phyloP scores from a whole-genome alignment of 2,329 filamentous ascomycete species.

The Endothia cerciana region DNA sequence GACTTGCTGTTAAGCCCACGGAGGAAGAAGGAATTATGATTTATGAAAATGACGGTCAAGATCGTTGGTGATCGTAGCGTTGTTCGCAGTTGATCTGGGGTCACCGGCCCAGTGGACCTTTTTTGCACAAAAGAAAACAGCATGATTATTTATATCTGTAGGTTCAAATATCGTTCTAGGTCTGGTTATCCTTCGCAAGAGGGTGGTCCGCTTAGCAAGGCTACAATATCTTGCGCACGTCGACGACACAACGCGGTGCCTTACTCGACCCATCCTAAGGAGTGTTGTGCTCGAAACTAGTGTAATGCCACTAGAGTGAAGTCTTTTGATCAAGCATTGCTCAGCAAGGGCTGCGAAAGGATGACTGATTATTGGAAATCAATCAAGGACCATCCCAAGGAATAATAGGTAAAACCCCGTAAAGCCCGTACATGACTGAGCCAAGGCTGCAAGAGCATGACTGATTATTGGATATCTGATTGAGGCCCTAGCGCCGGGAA shows the following conservation, averaged over 20 bases:
- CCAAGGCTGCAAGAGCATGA: background rate
- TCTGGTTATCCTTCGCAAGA: too few species aligned
- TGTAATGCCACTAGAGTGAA: background rate
- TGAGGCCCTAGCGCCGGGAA: background rate
- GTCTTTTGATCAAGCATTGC: background rate
- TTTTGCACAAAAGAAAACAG: background rate
- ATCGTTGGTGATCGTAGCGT: background rate
- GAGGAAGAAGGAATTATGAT: background rate
- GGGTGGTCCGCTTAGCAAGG: background rate
- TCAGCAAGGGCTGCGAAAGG: background rate
- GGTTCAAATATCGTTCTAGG: too few species aligned
- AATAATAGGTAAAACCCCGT: background rate
- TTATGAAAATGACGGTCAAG: background rate
- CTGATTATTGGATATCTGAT: background rate
- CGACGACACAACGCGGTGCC: background rate
- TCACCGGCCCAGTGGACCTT: background rate
- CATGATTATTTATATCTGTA: conserved; percentile 7
- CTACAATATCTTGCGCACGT: background rate
- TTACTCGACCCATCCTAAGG: background rate
- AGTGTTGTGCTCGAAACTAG: background rate
- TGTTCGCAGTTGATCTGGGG: background rate
- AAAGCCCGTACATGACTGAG: background rate
- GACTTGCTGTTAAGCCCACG: background rate
- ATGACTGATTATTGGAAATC: conserved; percentile 5
- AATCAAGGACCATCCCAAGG: background rate